Conservation (phyloP, 1,139 yeast species). For the Sugiyamaella grinbergsii region DNA sequence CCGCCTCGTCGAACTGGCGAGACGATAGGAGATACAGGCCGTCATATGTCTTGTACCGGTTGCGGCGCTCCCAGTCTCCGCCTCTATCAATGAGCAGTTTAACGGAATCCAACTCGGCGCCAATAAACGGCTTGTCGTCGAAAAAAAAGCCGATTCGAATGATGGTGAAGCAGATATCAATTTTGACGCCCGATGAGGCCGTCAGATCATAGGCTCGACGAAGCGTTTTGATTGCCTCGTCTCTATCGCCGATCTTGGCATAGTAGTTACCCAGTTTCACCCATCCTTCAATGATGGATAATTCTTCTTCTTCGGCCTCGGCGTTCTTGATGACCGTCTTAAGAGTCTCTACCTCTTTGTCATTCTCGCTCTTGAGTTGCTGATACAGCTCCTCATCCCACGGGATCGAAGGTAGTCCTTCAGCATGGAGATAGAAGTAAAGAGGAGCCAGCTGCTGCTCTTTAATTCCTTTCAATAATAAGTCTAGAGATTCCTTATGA, state of each 20-base stretch:
- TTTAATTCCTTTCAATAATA: constrained; percentile 57
- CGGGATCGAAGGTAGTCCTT: constrained; percentile 45
- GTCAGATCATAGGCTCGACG: constrained; percentile 77
- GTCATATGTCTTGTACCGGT: constrained; percentile 86
- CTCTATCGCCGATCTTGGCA: constrained; percentile 77
- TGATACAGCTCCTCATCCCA: constrained; percentile 65
- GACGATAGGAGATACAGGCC: constrained; percentile 85
- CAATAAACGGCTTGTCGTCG: constrained; percentile 70
- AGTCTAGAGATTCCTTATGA: constrained; percentile 49
- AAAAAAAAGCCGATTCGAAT: constrained; percentile 86
- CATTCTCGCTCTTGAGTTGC: constrained; percentile 55
- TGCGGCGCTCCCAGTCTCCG: constrained; percentile 99
- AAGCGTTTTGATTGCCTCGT: constrained; percentile 70
- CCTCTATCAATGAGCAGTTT: constrained; percentile 84
- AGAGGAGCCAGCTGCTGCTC: constrained; percentile 79
- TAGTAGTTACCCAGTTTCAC: constrained; percentile 85
- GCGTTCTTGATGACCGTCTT: constrained; percentile 69
- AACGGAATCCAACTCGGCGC: constrained; percentile 73
- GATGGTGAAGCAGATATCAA: constrained; percentile 79
- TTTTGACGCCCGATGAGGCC: constrained; percentile 79
- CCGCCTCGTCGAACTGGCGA: constrained; percentile 82
- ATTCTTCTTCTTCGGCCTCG: constrained; percentile 86
- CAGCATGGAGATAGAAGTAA: constrained; percentile 66
- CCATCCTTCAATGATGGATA: constrained; percentile 77
- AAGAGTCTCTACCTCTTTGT: constrained; percentile 55